Conservation (phyloP, 176 grass and related monocot genomes). For the Aegilops umbellulata region DNA sequence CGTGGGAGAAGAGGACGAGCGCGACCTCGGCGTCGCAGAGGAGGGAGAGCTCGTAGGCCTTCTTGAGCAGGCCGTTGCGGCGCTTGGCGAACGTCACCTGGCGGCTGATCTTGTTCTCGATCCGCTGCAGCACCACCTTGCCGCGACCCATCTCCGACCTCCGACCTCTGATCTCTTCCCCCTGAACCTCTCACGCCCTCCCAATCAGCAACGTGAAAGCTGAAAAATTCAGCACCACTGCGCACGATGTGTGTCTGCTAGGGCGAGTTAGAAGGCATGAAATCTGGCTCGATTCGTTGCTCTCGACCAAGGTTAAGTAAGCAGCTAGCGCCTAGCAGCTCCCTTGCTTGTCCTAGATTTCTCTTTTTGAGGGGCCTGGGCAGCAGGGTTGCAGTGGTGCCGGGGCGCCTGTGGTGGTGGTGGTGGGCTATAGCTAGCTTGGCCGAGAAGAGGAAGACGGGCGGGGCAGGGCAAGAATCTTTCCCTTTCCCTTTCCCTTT, state of each 20-base stretch:
- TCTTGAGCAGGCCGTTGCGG: constrained; percentile 80
- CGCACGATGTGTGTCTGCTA: constrained; percentile 2
- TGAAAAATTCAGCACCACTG: constrained; percentile 1
- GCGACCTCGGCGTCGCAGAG: constrained; percentile 83
- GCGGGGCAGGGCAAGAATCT: constrained; percentile 28
- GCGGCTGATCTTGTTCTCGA: constrained; percentile 93
- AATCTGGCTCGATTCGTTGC: neutral
- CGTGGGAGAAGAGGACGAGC: constrained; percentile 77
- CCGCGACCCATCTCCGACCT: constrained; percentile 63
- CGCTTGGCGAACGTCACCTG: constrained; percentile 89
- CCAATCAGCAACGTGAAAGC: neutral
- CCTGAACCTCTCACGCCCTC: neutral
- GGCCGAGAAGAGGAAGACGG: neutral
- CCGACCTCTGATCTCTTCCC: neutral
- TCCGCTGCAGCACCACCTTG: constrained; percentile 80
- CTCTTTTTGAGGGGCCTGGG: neutral
- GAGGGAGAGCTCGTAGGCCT: constrained; percentile 83
- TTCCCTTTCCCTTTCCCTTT: constrained; percentile 29
- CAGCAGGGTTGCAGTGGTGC: neutral
- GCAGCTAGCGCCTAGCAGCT: neutral
- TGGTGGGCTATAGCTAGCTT: constrained; percentile 30
- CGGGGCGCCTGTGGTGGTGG: neutral
- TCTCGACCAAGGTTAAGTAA: neutral
- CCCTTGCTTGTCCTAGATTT: neutral
- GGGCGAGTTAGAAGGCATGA: neutral